Evolutionary conservation across 495 filamentous ascomycete species (phyloP), one percentile per base, ranked within the genome.

Genomic region (Aspergillus sparsus): DNA sequence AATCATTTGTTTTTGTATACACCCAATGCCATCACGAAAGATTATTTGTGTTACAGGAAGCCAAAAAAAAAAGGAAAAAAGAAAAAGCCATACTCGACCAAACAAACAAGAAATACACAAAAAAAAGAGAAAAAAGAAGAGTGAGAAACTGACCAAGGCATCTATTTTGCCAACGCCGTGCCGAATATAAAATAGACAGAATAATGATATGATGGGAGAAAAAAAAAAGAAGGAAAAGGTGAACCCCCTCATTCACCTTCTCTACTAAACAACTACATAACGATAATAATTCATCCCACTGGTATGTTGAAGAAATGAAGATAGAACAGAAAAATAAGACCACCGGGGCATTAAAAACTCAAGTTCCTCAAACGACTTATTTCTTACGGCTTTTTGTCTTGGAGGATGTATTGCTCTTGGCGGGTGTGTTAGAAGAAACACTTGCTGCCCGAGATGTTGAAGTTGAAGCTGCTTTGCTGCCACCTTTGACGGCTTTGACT

Each of bases 401-500:
- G 15, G 21, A 27, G 15, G 21, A 27, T 27, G 21, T 3, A 27
- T 27, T 27, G 16, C 13, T n/a, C 16, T 47, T 47, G 76, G 64
- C 16, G 16, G 74, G 75, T 10, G 77, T 71, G 53, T 73, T 83
- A 12, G 82, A 82, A 7, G 78, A 79, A 21, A 85, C 80, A 67
- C 85, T 87, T 31, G 75, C 78, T 41, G 83, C 85, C 34, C 85
- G 74, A 6, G 85, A 87, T 6, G 78, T 83, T 16, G 74, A 69
- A 0, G 78, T 67, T 1, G 80, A 83, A 12, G 74, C 77, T 45
- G 72, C 73, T 64, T 83, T 86, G 68, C 76, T 82, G 51, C 74
- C 74, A 54, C 71, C 79, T 60, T 87, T 88, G 62, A 85, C 73
- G 16, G 73, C 76, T 59, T 87, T 86, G 53, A 82, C 75, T 62